Percentiles rank a stretch among this genome's conserved stretches.
Evolutionary conservation across 495 filamentous ascomycete genomes (phyloP).

Genomic region (Hypoxylon lienhwacheense): DNA sequence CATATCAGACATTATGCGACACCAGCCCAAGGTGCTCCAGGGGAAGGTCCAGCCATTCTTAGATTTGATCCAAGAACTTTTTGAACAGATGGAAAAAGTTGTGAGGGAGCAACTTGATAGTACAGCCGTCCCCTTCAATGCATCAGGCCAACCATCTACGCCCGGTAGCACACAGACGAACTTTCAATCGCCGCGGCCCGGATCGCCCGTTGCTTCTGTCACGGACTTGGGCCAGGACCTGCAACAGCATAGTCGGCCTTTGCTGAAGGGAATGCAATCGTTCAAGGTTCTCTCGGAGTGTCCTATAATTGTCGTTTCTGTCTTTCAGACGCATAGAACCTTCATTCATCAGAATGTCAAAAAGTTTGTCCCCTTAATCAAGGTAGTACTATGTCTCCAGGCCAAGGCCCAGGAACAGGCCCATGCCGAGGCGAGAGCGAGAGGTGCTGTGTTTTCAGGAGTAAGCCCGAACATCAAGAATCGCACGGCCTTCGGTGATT

Average conservation of each 20-base stretch:
- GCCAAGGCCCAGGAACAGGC: constrained; percentile 92
- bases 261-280: constrained; percentile 92
- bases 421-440: constrained; percentile 75
- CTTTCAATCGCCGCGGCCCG: constrained; percentile 81
- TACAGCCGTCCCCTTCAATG: constrained; percentile 56
- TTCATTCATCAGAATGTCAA: constrained; percentile 85
- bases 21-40: constrained; percentile 79
- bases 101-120: constrained; percentile 92
- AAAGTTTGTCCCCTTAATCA: constrained; percentile 90
- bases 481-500: constrained; percentile 90
- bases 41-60: constrained; percentile 86
- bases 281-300: constrained; percentile 99
- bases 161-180: constrained; percentile 71
- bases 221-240: constrained; percentile 72
- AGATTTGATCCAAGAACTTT: constrained; percentile 90
- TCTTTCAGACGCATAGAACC: constrained; percentile 87
- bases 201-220: constrained; percentile 79
- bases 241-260: constrained; percentile 75
- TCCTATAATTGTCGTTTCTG: constrained; percentile 97
- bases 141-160: constrained; percentile 69
- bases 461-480: constrained; percentile 95
- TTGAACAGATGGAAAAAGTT: constrained; percentile 88
- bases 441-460: constrained; percentile 82
- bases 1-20: constrained; percentile 91
- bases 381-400: constrained; percentile 83